These are phyloP conservation scores for Trichoderma guizhouense DNA, from an alignment of 2,329 filamentous ascomycete species.

Conservation along the genomic window DNA sequence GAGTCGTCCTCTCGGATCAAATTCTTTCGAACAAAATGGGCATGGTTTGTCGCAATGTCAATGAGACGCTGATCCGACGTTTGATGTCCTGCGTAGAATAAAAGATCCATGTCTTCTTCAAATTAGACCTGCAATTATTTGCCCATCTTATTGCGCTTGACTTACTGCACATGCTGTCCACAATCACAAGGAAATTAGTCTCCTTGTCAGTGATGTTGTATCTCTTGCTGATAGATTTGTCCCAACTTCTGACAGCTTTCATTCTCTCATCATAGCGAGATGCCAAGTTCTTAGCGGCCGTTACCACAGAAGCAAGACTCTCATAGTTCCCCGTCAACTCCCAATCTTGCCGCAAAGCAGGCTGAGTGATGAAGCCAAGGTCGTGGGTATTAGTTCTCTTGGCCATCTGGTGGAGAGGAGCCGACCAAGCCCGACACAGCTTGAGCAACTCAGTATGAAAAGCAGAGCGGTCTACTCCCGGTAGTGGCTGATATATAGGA, in stretches of 20 bases:
- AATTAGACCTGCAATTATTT: neutral
- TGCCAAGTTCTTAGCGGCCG: constrained; percentile 43
- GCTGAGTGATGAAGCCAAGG: constrained; percentile 52
- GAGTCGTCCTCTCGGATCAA: constrained; percentile 36
- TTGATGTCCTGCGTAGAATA: constrained; percentile 38
- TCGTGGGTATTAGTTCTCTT: constrained; percentile 51
- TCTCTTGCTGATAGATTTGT: constrained; percentile 33
- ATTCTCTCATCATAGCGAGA: constrained; percentile 40
- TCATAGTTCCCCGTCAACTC: constrained; percentile 40
- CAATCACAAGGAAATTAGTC: constrained; percentile 38
- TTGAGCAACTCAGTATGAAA: constrained; percentile 22
- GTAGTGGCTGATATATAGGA: constrained; percentile 22
- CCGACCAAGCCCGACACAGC: constrained; percentile 31
- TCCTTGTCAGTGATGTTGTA: constrained; percentile 27
- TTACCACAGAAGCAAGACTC: constrained; percentile 40
- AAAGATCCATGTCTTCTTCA: constrained; percentile 32
- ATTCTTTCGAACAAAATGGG: constrained; percentile 34
- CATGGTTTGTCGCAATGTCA: constrained; percentile 39
- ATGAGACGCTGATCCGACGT: constrained; percentile 29
- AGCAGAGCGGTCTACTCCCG: neutral
- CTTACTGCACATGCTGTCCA: constrained; percentile 40
- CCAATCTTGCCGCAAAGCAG: constrained; percentile 45
- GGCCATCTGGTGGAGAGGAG: constrained; percentile 37
- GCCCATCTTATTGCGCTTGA: neutral
- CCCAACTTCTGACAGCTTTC: constrained; percentile 48